phyloP scores from a whole-genome alignment of 805 yeast species.

The Komagataella ulmi region DNA sequence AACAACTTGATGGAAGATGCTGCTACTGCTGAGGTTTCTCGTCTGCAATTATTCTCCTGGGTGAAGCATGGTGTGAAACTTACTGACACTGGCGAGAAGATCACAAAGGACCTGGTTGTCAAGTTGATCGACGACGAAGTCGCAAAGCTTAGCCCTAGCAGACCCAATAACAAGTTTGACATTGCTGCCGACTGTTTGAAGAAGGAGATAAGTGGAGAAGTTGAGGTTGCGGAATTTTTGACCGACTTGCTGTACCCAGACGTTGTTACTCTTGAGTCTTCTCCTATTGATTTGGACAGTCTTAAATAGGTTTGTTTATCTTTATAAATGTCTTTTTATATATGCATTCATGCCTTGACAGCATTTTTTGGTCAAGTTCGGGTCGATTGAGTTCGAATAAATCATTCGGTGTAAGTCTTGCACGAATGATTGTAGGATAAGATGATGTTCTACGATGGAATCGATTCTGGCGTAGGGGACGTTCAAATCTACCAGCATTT shows the following conservation, averaged over 20 bases:
- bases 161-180: constrained; percentile 52
- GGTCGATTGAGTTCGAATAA: neutral
- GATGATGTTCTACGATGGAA: neutral
- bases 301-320: constrained; percentile 9
- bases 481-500: constrained; percentile 6
- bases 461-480: constrained; percentile 5
- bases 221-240: constrained; percentile 60
- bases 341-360: constrained; percentile 1
- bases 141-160: constrained; percentile 30
- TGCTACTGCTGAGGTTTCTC: constrained; percentile 79
- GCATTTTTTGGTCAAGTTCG: neutral
- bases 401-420: constrained; percentile 1
- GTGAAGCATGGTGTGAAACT: constrained; percentile 52
- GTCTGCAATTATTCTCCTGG: constrained; percentile 79
- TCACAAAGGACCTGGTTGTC: constrained; percentile 48
- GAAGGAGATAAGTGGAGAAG: constrained; percentile 59
- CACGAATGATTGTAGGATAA: constrained; percentile 1
- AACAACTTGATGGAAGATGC: constrained; percentile 84
- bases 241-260: constrained; percentile 70
- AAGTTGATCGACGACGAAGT: constrained; percentile 50
- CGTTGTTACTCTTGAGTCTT: constrained; percentile 31
- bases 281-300: constrained; percentile 15
- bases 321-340: neutral
- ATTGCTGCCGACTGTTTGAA: constrained; percentile 59
- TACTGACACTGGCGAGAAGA: constrained; percentile 41